Evolutionary conservation across 768 basidiomycete species (phyloP).

Genomic region (Trichaptum fuscoviolaceum): DNA sequence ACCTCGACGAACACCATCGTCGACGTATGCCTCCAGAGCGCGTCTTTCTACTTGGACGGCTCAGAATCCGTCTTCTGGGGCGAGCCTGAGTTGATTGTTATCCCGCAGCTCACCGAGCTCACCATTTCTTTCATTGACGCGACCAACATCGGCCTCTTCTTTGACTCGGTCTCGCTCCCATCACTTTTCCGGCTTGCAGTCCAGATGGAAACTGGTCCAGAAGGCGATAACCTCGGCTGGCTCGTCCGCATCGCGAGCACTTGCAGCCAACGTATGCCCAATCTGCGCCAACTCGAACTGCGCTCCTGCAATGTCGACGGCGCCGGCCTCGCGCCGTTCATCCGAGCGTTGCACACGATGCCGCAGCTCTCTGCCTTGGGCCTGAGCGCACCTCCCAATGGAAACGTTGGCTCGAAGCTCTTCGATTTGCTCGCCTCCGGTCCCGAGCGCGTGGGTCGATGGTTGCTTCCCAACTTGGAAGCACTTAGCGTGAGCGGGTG

Average conservation of each 20-base stretch:
- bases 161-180: slow-evolving; percentile 23
- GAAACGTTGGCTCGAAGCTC: slow-evolving; percentile 20
- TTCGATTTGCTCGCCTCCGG: slow-evolving; percentile 23
- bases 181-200: slow-evolving; percentile 20
- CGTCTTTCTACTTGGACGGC: slow-evolving; percentile 20
- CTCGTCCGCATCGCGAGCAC: slow-evolving; percentile 19
- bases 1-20: slow-evolving; percentile 18
- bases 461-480: slow-evolving; percentile 24
- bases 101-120: slow-evolving; percentile 19
- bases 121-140: slow-evolving; percentile 23
- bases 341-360: slow-evolving; percentile 24
- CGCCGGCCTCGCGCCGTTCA: slow-evolving; percentile 24
- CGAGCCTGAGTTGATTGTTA: slow-evolving; percentile 12
- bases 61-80: slow-evolving; percentile 21
- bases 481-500: slow-evolving; percentile 25
- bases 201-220: slow-evolving; percentile 19
- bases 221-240: slow-evolving; percentile 25
- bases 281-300: slow-evolving; percentile 24
- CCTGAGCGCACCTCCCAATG: slow-evolving; percentile 22
- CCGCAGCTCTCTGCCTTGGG: slow-evolving; percentile 24
- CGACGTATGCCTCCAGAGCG: slow-evolving; percentile 21
- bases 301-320: slow-evolving; percentile 26
- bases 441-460: slow-evolving; percentile 16
- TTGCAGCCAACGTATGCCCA: slow-evolving; percentile 17
- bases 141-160: slow-evolving; percentile 23